phyloP scores from a whole-genome alignment of 495 filamentous ascomycete species.

The Podospora conica region DNA sequence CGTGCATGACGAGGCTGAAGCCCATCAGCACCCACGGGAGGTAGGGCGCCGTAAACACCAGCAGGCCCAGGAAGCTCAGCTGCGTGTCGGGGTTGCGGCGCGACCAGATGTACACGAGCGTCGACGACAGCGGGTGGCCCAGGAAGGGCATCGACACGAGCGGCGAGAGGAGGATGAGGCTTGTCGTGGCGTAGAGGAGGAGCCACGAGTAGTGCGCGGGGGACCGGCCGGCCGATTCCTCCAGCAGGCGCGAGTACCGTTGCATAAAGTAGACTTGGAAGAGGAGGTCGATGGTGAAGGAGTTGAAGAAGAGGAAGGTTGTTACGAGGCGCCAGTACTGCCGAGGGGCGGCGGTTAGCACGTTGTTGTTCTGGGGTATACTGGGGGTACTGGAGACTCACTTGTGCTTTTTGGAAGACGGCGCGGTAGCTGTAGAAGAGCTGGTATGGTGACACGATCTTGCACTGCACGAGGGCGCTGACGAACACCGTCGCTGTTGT shows the following conservation, averaged over 20 bases:
- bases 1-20: slow-evolving; percentile 80
- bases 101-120: slow-evolving; percentile 97
- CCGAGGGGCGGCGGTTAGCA: not conserved
- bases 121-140: slow-evolving; percentile 81
- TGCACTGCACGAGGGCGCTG: slow-evolving; percentile 88
- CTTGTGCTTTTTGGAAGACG: slow-evolving; percentile 85
- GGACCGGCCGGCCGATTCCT: slow-evolving; percentile 84
- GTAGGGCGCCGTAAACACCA: slow-evolving; percentile 91
- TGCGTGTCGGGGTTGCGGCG: slow-evolving; percentile 87
- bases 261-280: slow-evolving; percentile 99
- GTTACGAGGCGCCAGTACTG: slow-evolving; percentile 95
- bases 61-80: slow-evolving; percentile 80
- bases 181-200: slow-evolving; percentile 71
- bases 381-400: slow-evolving; percentile 27
- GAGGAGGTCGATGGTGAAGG: slow-evolving; percentile 85
- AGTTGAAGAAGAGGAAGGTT: slow-evolving; percentile 96
- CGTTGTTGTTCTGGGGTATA: not conserved
- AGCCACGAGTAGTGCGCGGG: slow-evolving; percentile 94
- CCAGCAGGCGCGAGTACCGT: slow-evolving; percentile 89
- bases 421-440: slow-evolving; percentile 94
- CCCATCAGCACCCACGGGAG: slow-evolving; percentile 94
- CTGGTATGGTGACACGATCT: slow-evolving; percentile 84
- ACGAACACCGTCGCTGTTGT: slow-evolving; percentile 85
- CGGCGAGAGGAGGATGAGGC: slow-evolving; percentile 74
- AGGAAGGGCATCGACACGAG: slow-evolving; percentile 85